Base-by-base conservation (phyloP, 148 eudicot species). In the Rhododendron mucronatum region DNA sequence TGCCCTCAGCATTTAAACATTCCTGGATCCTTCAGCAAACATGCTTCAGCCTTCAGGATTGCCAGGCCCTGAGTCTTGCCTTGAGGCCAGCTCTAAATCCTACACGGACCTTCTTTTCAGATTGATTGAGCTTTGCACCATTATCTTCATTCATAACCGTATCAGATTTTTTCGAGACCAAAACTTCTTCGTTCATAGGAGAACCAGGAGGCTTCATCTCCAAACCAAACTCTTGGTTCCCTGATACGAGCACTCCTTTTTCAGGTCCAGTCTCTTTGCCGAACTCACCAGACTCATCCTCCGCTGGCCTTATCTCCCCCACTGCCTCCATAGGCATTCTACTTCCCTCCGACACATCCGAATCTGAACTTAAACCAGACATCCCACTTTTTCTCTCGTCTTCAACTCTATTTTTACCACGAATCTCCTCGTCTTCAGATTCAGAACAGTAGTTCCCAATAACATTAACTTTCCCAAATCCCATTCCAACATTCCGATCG, bases 1-100 rank as follows among this genome's bases (percentile, higher is more conserved):
- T 88, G 39, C 87, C 90, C 77, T 82, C 84, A 28, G 35, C 11
- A 82, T 82, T 14, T 5, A 82, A 61, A 61, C 11, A 2, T n/a
- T 57, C 47, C 78, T 83, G 84, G 45, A 47, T 84, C 86, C 85
- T 53, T 53, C 83, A 86, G 73, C 86, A 13, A 83, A 45, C 67
- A 67, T 30, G 50, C 33, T n/a, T 47, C 82, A 51, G 75, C 12
- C 26, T n/a, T 47, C 82, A 59, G 61, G 18, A 50, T 87, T 61
- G 80, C 78, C 90, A 82, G 81, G 82, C 86, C 63, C 83, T 9
- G 89, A 41, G 44, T 81, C 78, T 82, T 28, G 53, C 69, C 61
- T 86, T 74, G 7, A 63, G 48, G 39, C 78, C 85, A 51, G 88
- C 75, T 87, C 82, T 88, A 89, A 87, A 84, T 82, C 79, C 86